Conservation (phyloP, 345 rosid genomes). For the Salix brachista region DNA sequence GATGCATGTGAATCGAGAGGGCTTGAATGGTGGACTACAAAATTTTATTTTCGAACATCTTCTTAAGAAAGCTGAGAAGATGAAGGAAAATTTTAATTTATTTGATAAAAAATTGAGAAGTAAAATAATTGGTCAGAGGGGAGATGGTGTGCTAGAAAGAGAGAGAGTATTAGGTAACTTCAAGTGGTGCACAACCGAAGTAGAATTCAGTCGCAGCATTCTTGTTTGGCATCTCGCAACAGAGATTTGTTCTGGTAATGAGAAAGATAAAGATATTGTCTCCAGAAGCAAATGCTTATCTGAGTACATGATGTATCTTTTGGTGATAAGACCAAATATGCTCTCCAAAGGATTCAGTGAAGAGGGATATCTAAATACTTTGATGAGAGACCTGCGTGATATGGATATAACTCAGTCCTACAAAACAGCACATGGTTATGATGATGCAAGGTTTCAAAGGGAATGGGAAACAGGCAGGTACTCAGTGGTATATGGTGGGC, state of each 20-base stretch:
- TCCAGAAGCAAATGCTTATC: slow-evolving; percentile 12
- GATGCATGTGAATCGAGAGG: too few species aligned
- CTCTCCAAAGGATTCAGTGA: slow-evolving; percentile 12
- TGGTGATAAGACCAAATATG: slow-evolving; percentile 11
- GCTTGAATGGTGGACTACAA: too few species aligned
- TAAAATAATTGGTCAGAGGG: too few species aligned
- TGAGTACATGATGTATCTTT: slow-evolving; percentile 17
- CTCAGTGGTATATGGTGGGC: fast-evolving
- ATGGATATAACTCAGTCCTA: too few species aligned
- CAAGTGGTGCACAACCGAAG: not conserved
- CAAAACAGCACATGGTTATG: fast-evolving
- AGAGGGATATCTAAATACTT: not conserved
- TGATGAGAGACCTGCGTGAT: too few species aligned
- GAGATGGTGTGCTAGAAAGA: not conserved
- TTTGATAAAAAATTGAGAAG: too few species aligned
- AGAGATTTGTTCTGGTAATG: slow-evolving; percentile 10
- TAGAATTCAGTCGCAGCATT: slow-evolving; percentile 11
- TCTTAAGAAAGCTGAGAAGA: too few species aligned
- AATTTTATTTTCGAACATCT: too few species aligned
- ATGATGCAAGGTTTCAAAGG: fast-evolving
- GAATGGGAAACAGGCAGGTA: fast-evolving
- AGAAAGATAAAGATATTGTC: too few species aligned
- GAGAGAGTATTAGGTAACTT: fast-evolving
- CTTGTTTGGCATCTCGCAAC: slow-evolving; percentile 34
- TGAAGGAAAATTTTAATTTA: too few species aligned